Evolutionary conservation across 495 filamentous ascomycete genomes (phyloP), one percentile per base, ranked within the genome.

Genomic region (Immersiella caudata): DNA sequence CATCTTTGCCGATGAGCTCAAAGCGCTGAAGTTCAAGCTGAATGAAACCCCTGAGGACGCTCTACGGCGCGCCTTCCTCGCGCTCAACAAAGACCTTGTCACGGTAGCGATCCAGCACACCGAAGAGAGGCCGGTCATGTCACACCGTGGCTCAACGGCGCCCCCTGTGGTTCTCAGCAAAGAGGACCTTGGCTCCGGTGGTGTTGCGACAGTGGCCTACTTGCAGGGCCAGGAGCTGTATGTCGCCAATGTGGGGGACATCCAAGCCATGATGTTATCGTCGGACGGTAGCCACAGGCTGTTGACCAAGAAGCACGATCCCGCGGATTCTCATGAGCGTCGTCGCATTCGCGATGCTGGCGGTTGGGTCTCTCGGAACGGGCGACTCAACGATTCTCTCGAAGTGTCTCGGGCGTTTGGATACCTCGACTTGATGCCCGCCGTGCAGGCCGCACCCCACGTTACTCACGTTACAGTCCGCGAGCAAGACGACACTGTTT

Each of bases 351-450:
- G 94, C 14, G 91, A 96, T 71, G 95, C 96, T 18, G 95, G 95
- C 20, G 95, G 96, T 7, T 99, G 90, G 79, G 96, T 99, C 21
- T 96, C 94, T 36, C 87, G 95, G 46, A 92, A 94, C 73, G 95
- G 95, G 11, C 96, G 92, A 74, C 82, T 99, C 49, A 97, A 98
- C 74, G 95, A 98, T 75, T 72, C 89, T 0, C 89, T 99, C 33
- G 87, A 94, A 52, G 93, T 98, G 9, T 98, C 96, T 25, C 86
- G 95, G 29, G 93, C 94, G 6, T 99, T 99, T 77, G 95, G 95
- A 6, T 96, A 96, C 77, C 89, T 94, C 60, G 90, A 95, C 55
- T 82, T 94, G 76, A 95, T 96, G 86, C 95, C 95, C 11, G 88
- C 92, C 26, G 90, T 99, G 55, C 94, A 96, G 76, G 94, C 95